phyloP scores from a whole-genome alignment of 208 protist species.

The Wallacemonas rigidus region DNA sequence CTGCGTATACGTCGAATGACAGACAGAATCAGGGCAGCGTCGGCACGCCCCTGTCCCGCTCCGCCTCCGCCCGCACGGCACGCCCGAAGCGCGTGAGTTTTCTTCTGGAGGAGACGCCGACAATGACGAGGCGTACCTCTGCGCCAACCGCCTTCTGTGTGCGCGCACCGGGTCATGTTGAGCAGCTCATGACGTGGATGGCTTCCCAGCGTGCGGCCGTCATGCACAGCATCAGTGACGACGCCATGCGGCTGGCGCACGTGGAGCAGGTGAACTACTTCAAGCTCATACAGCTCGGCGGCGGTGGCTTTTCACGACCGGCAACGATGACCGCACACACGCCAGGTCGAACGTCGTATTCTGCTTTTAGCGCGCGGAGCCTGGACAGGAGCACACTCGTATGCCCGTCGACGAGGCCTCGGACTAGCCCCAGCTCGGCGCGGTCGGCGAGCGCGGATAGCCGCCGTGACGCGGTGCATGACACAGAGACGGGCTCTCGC shows the following conservation, averaged over 20 bases:
- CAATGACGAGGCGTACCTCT: background rate
- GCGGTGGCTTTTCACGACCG: background rate
- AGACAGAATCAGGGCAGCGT: no score
- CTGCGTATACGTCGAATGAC: background rate
- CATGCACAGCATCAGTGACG: conserved; percentile 1
- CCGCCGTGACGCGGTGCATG: background rate
- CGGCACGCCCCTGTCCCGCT: no score
- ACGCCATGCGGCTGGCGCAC: background rate
- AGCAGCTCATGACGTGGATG: conserved; percentile 19
- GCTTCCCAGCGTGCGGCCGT: conserved; percentile 1
- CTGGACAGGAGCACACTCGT: background rate
- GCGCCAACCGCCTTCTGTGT: conserved; percentile 3
- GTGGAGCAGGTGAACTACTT: conserved; percentile 20
- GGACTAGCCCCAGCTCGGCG: background rate
- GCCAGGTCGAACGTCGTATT: background rate
- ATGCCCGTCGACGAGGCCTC: background rate
- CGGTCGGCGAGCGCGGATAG: background rate
- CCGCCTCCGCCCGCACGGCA: background rate
- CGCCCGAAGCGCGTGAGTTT: conserved; percentile 7
- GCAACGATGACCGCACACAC: background rate
- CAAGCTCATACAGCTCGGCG: conserved; percentile 4
- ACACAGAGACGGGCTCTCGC: background rate
- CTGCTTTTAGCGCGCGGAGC: background rate
- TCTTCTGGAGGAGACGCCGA: conserved; percentile 1
- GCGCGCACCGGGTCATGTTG: conserved; percentile 1